Evolutionary conservation across 2,329 filamentous ascomycete species (phyloP), one percentile per base, ranked within the genome.

Genomic region (Rasamsonia emersonii): DNA sequence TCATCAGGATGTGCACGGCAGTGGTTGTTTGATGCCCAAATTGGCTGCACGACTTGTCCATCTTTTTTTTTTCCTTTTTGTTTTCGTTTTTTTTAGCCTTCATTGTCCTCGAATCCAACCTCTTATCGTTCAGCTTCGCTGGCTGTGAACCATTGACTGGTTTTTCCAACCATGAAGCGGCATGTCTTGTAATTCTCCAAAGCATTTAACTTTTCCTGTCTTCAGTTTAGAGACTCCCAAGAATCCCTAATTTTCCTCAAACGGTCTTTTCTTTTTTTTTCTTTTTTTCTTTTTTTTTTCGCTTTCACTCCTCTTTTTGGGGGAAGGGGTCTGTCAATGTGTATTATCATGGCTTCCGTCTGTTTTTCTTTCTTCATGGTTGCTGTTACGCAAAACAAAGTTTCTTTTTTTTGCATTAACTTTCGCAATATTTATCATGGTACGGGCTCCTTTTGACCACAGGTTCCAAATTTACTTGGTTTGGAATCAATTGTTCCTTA

Each of bases 1-100:
- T 36, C 44, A 39, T 45, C 44, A 41, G 41, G 46, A 46, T 45
- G 45, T 48, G 45, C 40, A 40, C 43, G 39, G 46, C 45, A 41
- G 19, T 26, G 23, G 18, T 33, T 28, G 18, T 15, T 15, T 27
- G 21, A 24, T 30, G 21, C 32, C 24, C 25, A 30, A 23, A 26
- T 16, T 33, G 14, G 35, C 24, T 21, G 13, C 27, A 14, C 18
- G 24, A 28, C 27, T 30, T 18, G 17, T 29, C 30, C 25, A 28
- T 26, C 31, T 37, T 36, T 32, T 37, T 41, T 48, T 43, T 44
- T 43, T 41, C 45, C 35, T 34, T 40, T 42, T 46, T 43, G 40
- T 43, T 49, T 47, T 49, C 51, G 47, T 50, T 45, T 33, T 37
- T 38, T 21, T 28, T 27, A 23, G 26, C 27, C 33, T 31, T 24